Evolutionary conservation across 495 filamentous ascomycete genomes (phyloP).

Genomic region (Lasiosphaeriaceae sp.): DNA sequence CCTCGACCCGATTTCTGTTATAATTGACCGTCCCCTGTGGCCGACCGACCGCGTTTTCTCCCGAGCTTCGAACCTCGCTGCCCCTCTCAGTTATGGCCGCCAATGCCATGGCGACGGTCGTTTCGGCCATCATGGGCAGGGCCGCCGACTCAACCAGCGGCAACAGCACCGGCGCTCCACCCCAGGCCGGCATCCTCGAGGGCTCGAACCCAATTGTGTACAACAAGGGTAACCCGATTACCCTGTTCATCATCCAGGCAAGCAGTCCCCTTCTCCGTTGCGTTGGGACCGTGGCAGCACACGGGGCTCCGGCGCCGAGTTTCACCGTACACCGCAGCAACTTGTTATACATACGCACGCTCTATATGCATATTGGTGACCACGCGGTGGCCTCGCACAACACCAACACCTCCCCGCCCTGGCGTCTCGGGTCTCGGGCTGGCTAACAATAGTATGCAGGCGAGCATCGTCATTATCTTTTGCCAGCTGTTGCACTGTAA

Average conservation of each 20-base stretch:
- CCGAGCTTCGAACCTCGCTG: too few relatives aligned
- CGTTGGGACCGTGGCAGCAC: not conserved
- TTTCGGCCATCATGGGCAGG: not conserved
- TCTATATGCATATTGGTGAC: not conserved
- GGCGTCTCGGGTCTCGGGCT: not conserved
- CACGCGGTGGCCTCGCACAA: not conserved
- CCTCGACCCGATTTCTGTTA: too few relatives aligned
- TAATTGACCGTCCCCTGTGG: too few relatives aligned
- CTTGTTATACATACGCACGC: too few relatives aligned
- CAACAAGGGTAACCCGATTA: conserved; percentile 78
- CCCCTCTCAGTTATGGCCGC: not conserved
- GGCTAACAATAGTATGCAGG: conserved; percentile 47
- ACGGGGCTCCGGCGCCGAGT: not conserved
- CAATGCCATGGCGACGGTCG: not conserved
- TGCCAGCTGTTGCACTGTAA: conserved; percentile 66
- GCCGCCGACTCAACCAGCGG: not conserved
- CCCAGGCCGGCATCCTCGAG: conserved; percentile 31
- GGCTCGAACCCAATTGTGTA: conserved; percentile 69
- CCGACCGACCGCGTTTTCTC: too few relatives aligned
- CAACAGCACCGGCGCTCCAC: conserved; percentile 17
- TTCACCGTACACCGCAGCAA: not conserved
- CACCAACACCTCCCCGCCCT: not conserved
- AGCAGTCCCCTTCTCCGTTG: conserved; percentile 5
- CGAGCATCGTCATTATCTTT: conserved; percentile 84
- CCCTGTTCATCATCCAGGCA: conserved; percentile 93